Conservation (phyloP, 208 protist species). For the Kentomonas sorsogonicus region DNA sequence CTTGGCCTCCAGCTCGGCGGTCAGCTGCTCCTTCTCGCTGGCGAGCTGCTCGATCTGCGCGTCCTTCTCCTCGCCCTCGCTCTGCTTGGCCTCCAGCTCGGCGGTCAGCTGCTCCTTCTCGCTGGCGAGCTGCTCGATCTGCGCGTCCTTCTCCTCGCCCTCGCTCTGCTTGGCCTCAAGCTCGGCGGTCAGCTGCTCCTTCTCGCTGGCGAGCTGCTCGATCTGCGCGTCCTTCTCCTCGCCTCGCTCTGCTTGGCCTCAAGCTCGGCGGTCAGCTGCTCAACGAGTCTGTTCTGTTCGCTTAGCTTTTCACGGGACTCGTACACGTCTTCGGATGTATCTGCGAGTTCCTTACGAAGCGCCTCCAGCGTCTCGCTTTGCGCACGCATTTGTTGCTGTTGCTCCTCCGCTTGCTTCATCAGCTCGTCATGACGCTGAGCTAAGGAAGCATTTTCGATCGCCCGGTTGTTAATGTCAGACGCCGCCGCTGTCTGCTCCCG, state of each 20-base stretch:
- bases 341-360: not conserved
- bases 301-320: too few relatives aligned
- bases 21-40: not conserved
- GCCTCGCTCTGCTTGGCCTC: constrained; percentile 17
- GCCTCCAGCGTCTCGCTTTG: not conserved
- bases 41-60: not conserved
- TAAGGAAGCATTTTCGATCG: too few relatives aligned
- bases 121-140: not conserved
- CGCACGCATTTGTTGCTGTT: not conserved
- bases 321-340: not conserved
- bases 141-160: constrained; percentile 4
- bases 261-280: constrained; percentile 4
- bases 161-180: constrained; percentile 3
- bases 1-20: not conserved
- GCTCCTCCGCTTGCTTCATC: not conserved
- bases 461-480: not conserved
- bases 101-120: constrained; percentile 2
- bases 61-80: constrained; percentile 6
- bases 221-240: constrained; percentile 12
- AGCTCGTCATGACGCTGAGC: too few relatives aligned
- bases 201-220: not conserved
- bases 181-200: not conserved
- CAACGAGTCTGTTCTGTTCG: too few relatives aligned
- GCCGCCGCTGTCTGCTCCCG: not conserved
- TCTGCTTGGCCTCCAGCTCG: constrained; percentile 10